These are phyloP conservation scores for Hirschioporus abietinus DNA, from an alignment of 768 basidiomycete genomes.

Conservation along the genomic window DNA sequence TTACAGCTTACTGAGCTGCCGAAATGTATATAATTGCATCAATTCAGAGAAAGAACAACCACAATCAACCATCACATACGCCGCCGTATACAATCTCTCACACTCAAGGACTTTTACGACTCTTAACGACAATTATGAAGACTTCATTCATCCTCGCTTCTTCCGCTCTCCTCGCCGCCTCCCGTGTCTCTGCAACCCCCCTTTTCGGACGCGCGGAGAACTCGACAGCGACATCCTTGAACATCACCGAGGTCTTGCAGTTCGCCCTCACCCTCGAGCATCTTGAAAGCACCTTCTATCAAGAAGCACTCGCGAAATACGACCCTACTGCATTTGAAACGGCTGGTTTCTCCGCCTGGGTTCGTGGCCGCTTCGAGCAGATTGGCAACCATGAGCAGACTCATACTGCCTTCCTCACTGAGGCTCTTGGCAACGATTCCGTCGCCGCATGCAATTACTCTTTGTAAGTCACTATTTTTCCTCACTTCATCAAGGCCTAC, in stretches of 20 bases:
- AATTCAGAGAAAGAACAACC: not conserved
- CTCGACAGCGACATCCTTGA: not conserved
- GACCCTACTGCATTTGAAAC: conserved; percentile 37
- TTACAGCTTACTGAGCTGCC: not conserved
- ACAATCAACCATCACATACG: not conserved
- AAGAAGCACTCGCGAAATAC: conserved; percentile 38
- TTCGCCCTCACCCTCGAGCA: conserved; percentile 45
- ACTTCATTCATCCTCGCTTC: not conserved
- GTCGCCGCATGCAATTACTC: conserved; percentile 53
- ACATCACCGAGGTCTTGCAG: conserved; percentile 30
- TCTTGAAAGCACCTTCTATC: conserved; percentile 42
- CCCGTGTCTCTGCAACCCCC: not conserved
- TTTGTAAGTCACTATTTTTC: conserved; percentile 36
- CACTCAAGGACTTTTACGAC: not conserved
- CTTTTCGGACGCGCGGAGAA: not conserved
- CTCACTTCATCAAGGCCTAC: conserved; percentile 2
- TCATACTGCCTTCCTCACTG: conserved; percentile 50
- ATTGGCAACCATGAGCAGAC: conserved; percentile 48
- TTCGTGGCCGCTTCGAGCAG: conserved; percentile 44
- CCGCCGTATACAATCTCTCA: not conserved
- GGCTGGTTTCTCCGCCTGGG: conserved; percentile 44
- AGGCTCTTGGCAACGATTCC: conserved; percentile 38
- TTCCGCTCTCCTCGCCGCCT: not conserved
- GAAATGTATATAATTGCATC: not conserved
- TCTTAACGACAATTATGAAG: not conserved